phyloP scores from a whole-genome alignment of 441 rosid genomes.

The Brassica hybrid region DNA sequence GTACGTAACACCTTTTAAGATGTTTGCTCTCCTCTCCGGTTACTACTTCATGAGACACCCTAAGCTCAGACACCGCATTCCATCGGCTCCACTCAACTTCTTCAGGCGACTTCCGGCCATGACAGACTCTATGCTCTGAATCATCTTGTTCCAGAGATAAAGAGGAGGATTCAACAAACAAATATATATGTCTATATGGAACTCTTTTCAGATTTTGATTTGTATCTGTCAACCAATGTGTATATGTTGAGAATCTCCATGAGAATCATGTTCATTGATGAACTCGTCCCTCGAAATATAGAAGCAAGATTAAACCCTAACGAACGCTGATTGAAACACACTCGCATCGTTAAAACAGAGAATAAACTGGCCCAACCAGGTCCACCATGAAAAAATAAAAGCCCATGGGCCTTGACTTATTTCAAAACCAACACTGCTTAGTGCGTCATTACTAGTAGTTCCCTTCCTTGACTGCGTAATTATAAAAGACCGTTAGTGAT shows the following conservation, averaged over 20 bases:
- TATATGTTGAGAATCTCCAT: background rate
- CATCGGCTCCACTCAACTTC: conserved; percentile 82
- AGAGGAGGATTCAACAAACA: background rate
- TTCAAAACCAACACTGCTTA: background rate
- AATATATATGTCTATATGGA: background rate
- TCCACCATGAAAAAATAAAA: background rate
- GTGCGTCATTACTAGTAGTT: background rate
- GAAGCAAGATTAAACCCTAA: background rate
- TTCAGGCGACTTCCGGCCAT: conserved; percentile 89
- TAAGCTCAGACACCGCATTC: conserved; percentile 65
- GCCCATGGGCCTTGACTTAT: conserved; percentile 27
- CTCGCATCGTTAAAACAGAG: background rate
- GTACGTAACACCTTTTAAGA: conserved; percentile 80
- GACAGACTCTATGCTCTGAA: conserved; percentile 81
- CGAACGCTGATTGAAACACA: background rate
- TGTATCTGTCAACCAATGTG: background rate
- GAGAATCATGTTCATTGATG: background rate
- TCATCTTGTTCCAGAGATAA: background rate
- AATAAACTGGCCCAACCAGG: background rate
- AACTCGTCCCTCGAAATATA: background rate
- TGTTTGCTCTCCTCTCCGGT: conserved; percentile 63
- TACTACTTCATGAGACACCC: conserved; percentile 89
- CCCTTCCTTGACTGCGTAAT: conserved; percentile 22
- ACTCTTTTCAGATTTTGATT: background rate
- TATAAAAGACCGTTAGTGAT: conserved; percentile 33